These are phyloP conservation scores for Litsea cubeba DNA, from an alignment of 164 flowering plant genomes.

Conservation along the genomic window DNA sequence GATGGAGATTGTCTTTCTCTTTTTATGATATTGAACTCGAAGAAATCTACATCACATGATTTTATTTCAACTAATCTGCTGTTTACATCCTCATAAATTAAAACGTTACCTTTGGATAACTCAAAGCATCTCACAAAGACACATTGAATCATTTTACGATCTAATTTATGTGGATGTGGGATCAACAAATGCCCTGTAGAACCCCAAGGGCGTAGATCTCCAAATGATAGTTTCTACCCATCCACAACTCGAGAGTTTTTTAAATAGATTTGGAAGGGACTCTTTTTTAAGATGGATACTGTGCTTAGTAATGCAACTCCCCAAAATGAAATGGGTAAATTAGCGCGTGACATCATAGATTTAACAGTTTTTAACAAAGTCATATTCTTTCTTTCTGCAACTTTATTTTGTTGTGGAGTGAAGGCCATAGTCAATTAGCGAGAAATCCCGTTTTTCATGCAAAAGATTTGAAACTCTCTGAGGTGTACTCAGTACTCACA, in stretches of 20 bases:
- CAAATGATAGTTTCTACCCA: neutral
- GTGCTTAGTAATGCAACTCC: neutral
- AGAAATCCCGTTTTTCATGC: too few species aligned
- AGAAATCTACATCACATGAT: neutral
- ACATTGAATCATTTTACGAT: too few species aligned
- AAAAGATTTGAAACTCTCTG: too few species aligned
- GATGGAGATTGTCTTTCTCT: too few species aligned
- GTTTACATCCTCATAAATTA: too few species aligned
- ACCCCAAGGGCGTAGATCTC: neutral
- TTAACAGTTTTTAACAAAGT: neutral
- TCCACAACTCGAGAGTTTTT: neutral
- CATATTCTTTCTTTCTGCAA: neutral
- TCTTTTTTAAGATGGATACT: neutral
- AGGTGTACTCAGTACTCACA: too few species aligned
- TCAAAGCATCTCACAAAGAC: neutral
- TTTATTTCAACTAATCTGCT: neutral
- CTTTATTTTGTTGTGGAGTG: neutral
- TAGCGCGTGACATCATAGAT: neutral
- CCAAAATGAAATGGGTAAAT: neutral
- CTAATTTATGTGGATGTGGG: neutral
- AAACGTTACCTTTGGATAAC: neutral
- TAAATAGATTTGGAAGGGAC: neutral
- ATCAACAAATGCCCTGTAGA: too few species aligned
- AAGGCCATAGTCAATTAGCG: too few species aligned
- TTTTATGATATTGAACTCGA: neutral